These are phyloP conservation scores for Colletotrichum tamarilloi DNA, from an alignment of 2,329 filamentous ascomycete species.

Conservation along the genomic window DNA sequence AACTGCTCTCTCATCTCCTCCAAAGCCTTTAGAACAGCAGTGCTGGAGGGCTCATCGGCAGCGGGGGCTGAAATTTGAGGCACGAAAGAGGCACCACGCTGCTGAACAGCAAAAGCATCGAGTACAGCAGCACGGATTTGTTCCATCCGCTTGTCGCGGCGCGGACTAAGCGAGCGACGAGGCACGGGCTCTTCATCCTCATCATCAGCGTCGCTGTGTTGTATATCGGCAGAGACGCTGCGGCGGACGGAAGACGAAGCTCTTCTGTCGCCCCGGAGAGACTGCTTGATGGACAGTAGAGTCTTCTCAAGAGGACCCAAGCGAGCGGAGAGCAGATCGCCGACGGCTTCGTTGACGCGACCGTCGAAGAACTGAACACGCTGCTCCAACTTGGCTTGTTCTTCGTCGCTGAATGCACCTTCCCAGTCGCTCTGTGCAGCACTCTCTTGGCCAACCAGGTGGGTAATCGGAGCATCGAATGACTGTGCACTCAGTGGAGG, in stretches of 20 bases:
- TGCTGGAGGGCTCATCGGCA: conserved; percentile 49
- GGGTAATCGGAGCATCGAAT: conserved; percentile 68
- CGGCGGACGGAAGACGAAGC: conserved; percentile 66
- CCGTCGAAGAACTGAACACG: conserved; percentile 91
- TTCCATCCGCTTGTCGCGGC: conserved; percentile 81
- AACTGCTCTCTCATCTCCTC: conserved; percentile 70
- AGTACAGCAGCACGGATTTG: conserved; percentile 80
- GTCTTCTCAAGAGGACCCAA: conserved; percentile 84
- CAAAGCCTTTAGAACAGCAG: conserved; percentile 73
- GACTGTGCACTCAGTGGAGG: conserved; percentile 59
- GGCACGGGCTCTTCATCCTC: conserved; percentile 81
- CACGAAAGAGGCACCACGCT: conserved; percentile 51
- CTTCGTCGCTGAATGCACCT: conserved; percentile 81
- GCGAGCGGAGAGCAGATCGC: conserved; percentile 78
- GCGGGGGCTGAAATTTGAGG: conserved; percentile 40
- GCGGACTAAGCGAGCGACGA: conserved; percentile 80
- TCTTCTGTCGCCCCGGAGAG: conserved; percentile 67
- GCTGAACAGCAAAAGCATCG: conserved; percentile 76
- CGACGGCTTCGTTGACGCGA: conserved; percentile 88
- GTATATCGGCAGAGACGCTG: conserved; percentile 75
- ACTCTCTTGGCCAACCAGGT: conserved; percentile 71
- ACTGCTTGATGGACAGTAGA: conserved; percentile 80
- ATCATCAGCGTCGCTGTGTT: conserved; percentile 93
- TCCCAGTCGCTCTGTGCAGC: conserved; percentile 92
- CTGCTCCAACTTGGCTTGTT: conserved; percentile 84